Evolutionary conservation across 2,329 filamentous ascomycete species (phyloP).

Genomic region (Talaromyces sp.): DNA sequence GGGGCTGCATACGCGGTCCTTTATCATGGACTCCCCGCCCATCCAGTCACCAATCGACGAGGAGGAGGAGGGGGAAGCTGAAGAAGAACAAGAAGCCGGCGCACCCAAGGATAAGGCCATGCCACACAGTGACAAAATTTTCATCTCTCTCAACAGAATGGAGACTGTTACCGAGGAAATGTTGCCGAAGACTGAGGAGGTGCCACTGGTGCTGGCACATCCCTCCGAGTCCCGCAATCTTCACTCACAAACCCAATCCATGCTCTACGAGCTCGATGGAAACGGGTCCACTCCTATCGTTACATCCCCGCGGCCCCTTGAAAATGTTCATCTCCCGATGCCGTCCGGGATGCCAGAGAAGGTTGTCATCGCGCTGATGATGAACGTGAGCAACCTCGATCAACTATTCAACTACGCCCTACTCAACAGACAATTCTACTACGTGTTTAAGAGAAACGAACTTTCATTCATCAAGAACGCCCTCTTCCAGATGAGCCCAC

Average conservation of each 20-base stretch:
- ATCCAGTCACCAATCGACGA: slow-evolving; percentile 3
- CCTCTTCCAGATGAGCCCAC: slow-evolving; percentile 48
- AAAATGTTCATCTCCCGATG: slow-evolving; percentile 25
- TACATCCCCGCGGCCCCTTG: slow-evolving; percentile 1
- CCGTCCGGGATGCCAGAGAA: slow-evolving; percentile 40
- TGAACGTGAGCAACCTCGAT: slow-evolving; percentile 42
- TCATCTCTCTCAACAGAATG: slow-evolving; percentile 2
- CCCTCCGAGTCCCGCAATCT: neutral
- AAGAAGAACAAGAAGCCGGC: neutral
- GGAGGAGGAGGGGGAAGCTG: too few relatives aligned
- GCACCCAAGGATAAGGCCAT: neutral
- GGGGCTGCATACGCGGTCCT: slow-evolving; percentile 1
- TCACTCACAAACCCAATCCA: slow-evolving; percentile 2
- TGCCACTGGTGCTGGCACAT: slow-evolving; percentile 4
- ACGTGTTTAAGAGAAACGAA: slow-evolving; percentile 53
- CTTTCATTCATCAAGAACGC: slow-evolving; percentile 47
- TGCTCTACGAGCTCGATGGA: slow-evolving; percentile 30
- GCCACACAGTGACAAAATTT: slow-evolving; percentile 4
- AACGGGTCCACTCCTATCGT: slow-evolving; percentile 16
- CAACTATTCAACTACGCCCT: slow-evolving; percentile 52
- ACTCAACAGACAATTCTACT: slow-evolving; percentile 52
- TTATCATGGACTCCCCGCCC: slow-evolving; percentile 3
- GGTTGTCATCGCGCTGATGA: slow-evolving; percentile 49
- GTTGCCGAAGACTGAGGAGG: slow-evolving; percentile 1
- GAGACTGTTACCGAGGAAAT: slow-evolving; percentile 1